These are phyloP conservation scores for Nemania bipapillata DNA, from an alignment of 2,329 filamentous ascomycete genomes.

Conservation along the genomic window DNA sequence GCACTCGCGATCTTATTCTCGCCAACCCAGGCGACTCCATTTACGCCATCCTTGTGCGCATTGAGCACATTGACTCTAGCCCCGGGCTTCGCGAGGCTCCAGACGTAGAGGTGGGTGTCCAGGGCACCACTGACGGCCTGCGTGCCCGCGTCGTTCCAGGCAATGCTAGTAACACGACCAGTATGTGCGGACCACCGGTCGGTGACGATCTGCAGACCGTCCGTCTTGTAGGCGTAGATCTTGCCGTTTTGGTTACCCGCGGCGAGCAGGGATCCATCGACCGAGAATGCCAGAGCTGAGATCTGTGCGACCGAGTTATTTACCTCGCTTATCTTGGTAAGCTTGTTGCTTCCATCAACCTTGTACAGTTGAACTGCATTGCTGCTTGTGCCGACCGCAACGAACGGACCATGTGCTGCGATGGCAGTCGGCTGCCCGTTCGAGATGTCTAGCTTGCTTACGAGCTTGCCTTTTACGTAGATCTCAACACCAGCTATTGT, in stretches of 20 bases:
- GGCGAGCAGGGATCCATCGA: constrained; percentile 79
- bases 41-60: constrained; percentile 95
- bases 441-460: constrained; percentile 68
- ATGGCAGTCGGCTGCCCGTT: constrained; percentile 74
- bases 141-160: constrained; percentile 81
- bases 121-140: constrained; percentile 85
- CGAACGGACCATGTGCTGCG: constrained; percentile 71
- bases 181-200: constrained; percentile 75
- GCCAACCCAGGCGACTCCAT: constrained; percentile 83
- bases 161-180: constrained; percentile 66
- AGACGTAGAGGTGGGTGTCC: constrained; percentile 92
- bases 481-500: constrained; percentile 68
- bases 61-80: constrained; percentile 85
- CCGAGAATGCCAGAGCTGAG: constrained; percentile 84
- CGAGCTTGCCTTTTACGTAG: constrained; percentile 67
- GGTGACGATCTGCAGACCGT: constrained; percentile 72
- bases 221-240: constrained; percentile 81
- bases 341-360: constrained; percentile 65
- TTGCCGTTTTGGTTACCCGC: constrained; percentile 86
- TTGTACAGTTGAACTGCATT: constrained; percentile 81
- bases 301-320: constrained; percentile 76
- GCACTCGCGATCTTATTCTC: constrained; percentile 76
- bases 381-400: constrained; percentile 80
- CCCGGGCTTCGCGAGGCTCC: constrained; percentile 85
- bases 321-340: constrained; percentile 67